Conservation (phyloP, 139 green algal species). For the Tetraselmis chui region DNA sequence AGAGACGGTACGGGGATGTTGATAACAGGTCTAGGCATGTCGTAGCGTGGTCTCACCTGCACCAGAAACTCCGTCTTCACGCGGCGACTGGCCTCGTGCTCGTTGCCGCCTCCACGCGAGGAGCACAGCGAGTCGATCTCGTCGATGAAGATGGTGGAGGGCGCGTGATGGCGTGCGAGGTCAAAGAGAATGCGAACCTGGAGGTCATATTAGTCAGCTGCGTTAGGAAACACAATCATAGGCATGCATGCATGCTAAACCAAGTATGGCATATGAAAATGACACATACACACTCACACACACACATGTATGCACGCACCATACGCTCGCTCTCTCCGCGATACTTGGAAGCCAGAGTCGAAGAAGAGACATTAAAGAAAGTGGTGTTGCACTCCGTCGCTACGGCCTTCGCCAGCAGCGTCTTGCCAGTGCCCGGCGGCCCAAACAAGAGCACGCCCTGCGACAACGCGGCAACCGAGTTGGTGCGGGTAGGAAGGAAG, state of each 20-base stretch:
- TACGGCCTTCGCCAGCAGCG: constrained; percentile 82
- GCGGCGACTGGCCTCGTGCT: constrained; percentile 83
- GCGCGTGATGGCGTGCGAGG: constrained; percentile 63
- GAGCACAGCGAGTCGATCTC: constrained; percentile 70
- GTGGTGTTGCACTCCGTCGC: constrained; percentile 75
- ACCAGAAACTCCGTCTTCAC: constrained; percentile 92
- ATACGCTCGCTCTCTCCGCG: constrained; percentile 60
- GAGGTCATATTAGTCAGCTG: neutral
- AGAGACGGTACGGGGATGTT: neutral
- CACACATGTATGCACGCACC: constrained; percentile 31
- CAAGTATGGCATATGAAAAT: neutral
- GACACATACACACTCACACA: neutral
- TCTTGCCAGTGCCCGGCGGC: constrained; percentile 88
- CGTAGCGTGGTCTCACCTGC: constrained; percentile 54
- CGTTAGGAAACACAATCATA: too few relatives aligned
- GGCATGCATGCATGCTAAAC: neutral
- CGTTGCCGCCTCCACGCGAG: constrained; percentile 57
- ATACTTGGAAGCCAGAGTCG: constrained; percentile 83
- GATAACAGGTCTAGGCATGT: neutral
- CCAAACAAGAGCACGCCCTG: constrained; percentile 93
- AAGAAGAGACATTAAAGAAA: constrained; percentile 76
- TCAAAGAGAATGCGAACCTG: constrained; percentile 78
- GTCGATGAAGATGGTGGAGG: constrained; percentile 53
- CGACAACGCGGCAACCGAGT: too few relatives aligned
- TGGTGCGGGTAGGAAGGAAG: too few relatives aligned